phyloP scores from a whole-genome alignment of 768 basidiomycete species.

The Amanita subjunquillea region DNA sequence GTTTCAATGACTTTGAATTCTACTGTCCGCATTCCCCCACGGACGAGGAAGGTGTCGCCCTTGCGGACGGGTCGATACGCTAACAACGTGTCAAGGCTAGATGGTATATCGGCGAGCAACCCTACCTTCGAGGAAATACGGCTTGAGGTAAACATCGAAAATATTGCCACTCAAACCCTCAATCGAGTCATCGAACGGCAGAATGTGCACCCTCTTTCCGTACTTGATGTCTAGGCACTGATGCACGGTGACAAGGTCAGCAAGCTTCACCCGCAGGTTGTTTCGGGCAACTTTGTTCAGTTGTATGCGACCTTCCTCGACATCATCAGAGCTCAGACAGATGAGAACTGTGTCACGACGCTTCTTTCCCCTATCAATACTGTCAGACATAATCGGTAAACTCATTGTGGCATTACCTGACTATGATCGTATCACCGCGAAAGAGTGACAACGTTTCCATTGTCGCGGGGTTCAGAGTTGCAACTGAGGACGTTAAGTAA shows the following conservation, averaged over 20 bases:
- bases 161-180: slow-evolving; percentile 98
- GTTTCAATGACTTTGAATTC: slow-evolving; percentile 99
- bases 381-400: neutral
- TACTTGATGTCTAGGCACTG: slow-evolving; percentile 98
- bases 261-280: slow-evolving; percentile 95
- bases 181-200: slow-evolving; percentile 97
- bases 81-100: slow-evolving; percentile 15
- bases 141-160: slow-evolving; percentile 97
- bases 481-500: slow-evolving; percentile 42
- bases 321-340: slow-evolving; percentile 89
- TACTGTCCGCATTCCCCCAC: slow-evolving; percentile 96
- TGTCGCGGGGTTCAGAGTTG: slow-evolving; percentile 89
- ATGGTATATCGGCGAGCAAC: neutral
- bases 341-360: slow-evolving; percentile 96
- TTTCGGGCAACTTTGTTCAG: slow-evolving; percentile 99
- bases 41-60: slow-evolving; percentile 98
- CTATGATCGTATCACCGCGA: slow-evolving; percentile 93
- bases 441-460: slow-evolving; percentile 93
- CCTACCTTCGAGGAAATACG: slow-evolving; percentile 94
- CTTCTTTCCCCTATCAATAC: slow-evolving; percentile 75
- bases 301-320: slow-evolving; percentile 97
- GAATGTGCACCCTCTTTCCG: slow-evolving; percentile 92
- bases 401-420: slow-evolving; percentile 42
- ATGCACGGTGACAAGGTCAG: slow-evolving; percentile 93
- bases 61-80: slow-evolving; percentile 94